Base-by-base conservation (phyloP, 2,329 filamentous ascomycete species). In the Sclerotinia spermophila region DNA sequence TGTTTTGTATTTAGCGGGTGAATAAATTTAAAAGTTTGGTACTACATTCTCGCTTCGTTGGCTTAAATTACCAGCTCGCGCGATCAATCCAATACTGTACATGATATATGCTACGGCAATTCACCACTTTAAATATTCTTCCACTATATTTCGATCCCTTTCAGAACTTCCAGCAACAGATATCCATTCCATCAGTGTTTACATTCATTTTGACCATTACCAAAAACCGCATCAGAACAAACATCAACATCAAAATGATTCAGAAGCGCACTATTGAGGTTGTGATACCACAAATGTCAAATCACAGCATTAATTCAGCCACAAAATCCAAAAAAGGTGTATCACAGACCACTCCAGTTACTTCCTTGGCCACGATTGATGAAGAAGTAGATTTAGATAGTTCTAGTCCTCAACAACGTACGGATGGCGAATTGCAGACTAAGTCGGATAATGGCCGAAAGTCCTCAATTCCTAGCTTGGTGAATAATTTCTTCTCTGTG, bases 1-100 rank as follows among this genome's bases (percentile, higher is more conserved):
- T 55, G 45, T n/a, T n/a, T 40, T 53, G 45, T 65, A 65, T 65
- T 40, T 51, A 53, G n/a, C 51, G 51, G 45, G n/a, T 65, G 48
- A 40, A 40, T 53, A 24, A 65, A 53, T 40, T 53, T 53, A 40
- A 65, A 40, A 65, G 30, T 35, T n/a, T 51, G 24, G 17, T 48
- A 8, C 5, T n/a, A 2, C 33, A 3, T 48, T 53, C 45, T 53
- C 33, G 62, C 45, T 40, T 65, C 45, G 33, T n/a, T 27, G 8
- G 45, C 17, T 30, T 30, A 30, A 24, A 21, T 30, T 27, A 27
- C 19, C 13, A 45, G n/a, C 13, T 24, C 59, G 5, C 27, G 42
- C 42, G 60, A 45, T 44, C 33, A 30, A 42, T 24, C 24, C 17
- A 53, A 10, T 65, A 11, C 45, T 33, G 62, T 65, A 65, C 62